Evolutionary conservation across 345 rosid genomes (phyloP), one percentile per base, ranked within the genome.

Genomic region (Hibiscus tridactylites): DNA sequence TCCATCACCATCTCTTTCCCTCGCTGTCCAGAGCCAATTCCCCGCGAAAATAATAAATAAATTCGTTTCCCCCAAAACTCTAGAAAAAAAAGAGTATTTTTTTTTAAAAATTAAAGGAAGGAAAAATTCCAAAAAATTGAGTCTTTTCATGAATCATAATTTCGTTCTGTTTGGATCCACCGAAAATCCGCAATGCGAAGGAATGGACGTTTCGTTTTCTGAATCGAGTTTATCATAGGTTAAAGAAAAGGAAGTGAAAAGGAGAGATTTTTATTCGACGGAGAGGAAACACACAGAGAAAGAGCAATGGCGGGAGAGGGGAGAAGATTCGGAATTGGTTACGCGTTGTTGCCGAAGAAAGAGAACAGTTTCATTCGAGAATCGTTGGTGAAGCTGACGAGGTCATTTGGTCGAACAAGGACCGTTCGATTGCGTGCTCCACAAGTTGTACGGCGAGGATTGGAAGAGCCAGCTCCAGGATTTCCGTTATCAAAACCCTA

Each of bases 391-490:
- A 46, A 21, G n/a, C 83, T 73, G 26, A 75, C 86, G 35, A 42
- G 28, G 4, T 78, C 81, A 82, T 12, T 68, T 88, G 57, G 61
- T 10, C 62, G 85, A 83, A 0, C 90, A 88, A 39, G 88, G 90
- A 0, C 85, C 84, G 56, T 84, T 86, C 75, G 88, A 88, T 78
- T 88, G 90, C 76, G 61, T 88, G 19, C 72, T 86, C 29, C 92
- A 88, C 85, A 88, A 88, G 71, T 56, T 88, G 54, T 76, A 83
- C 81, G 82, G 82, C 39, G 85, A 79, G 3, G 87, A 73, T 26
- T 88, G 92, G 92, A 72, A 52, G 73, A 61, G 67, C 11, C 84
- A 86, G 74, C 73, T 88, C 11, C 74, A 61, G 2, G 82, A 74
- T 50, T 88, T 83, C 74, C 54, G 56, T 17, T 33, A 47, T 5